Percentiles rank a stretch among this genome's conserved stretches.
phyloP scores from a whole-genome alignment of 768 basidiomycete genomes.

The Lentinus brumalis region DNA sequence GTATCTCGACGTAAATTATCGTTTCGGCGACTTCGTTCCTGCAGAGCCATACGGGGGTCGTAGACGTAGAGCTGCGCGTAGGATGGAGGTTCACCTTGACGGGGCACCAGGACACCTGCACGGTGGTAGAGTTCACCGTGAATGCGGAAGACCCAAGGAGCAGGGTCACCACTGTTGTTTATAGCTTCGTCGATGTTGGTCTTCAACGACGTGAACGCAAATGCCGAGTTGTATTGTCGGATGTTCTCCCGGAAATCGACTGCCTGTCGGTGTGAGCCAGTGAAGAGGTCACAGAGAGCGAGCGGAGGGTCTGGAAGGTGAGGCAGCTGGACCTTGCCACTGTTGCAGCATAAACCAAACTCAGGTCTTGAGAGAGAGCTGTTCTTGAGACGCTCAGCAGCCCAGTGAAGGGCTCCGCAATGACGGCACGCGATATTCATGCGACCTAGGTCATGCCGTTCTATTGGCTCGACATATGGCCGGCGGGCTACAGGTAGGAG shows the following conservation, averaged over 20 bases:
- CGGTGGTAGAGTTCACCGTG: slow-evolving; percentile 40
- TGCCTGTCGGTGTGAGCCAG: slow-evolving; percentile 12
- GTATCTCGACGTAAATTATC: slow-evolving; percentile 2
- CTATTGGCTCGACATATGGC: neutral
- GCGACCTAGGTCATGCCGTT: slow-evolving; percentile 23
- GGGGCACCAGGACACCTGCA: slow-evolving; percentile 36
- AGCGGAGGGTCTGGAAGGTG: slow-evolving; percentile 28
- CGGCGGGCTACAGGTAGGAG: neutral
- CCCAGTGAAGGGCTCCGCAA: slow-evolving; percentile 42
- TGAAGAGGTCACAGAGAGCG: slow-evolving; percentile 25
- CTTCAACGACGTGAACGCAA: slow-evolving; percentile 42
- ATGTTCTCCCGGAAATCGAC: slow-evolving; percentile 41
- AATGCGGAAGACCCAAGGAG: slow-evolving; percentile 38
- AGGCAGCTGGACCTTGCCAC: slow-evolving; percentile 35
- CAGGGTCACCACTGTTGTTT: slow-evolving; percentile 29
- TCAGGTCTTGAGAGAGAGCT: slow-evolving; percentile 21
- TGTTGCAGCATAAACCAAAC: slow-evolving; percentile 40
- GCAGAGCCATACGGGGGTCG: slow-evolving; percentile 39
- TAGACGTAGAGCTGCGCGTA: slow-evolving; percentile 47
- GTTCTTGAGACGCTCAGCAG: slow-evolving; percentile 26
- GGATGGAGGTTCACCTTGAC: slow-evolving; percentile 18
- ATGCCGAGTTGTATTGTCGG: slow-evolving; percentile 43
- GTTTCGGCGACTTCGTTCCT: slow-evolving; percentile 22
- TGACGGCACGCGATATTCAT: slow-evolving; percentile 38
- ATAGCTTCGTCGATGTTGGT: slow-evolving; percentile 32